Base-by-base conservation (phyloP, 2,329 filamentous ascomycete species). In the Diaporthe sp. region DNA sequence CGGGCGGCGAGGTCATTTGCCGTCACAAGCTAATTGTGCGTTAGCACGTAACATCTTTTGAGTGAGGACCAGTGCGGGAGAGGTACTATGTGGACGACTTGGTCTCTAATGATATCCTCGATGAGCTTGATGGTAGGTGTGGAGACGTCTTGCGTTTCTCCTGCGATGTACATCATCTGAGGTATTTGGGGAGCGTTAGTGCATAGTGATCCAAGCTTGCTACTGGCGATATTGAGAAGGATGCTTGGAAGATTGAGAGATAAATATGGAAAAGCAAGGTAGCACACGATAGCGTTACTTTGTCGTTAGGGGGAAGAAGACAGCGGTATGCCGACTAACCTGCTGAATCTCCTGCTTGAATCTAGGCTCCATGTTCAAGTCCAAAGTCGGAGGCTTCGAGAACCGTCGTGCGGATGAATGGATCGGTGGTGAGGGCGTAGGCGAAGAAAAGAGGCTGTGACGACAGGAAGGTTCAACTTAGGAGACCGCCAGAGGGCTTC, bases 131-230 rank as follows among this genome's bases (percentile, higher is more conserved):
- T 98, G 0, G 96, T 98, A 81, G 98, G 97, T 25, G 93, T 87
- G 0, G 95, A 93, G 2, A 96, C 94, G 80, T 99, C 97, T 71
- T 94, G 95, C 2, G 96, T 97, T 84, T 99, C 97, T 76, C 97
- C 97, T 80, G 94, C 97, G 80, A 99, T 97, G 83, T 98, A 99
- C 97, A 99, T 99, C 97, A 99, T 99, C 94, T 98, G 96, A 85
- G 98, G 97, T 86, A 86, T 98, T 98, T 5, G 17, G 19, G 30
- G 32, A 35, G 5, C 4, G 10, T 58, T 22, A 56, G 30, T 35
- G 4, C 53, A 35, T 7, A 58, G 32, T 5, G 37, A 42, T 42
- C 7, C 7, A 9, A 9, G 7, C 7, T 27, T 17, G 12, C 4
- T 58, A 3, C 9, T 4, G 4, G 5, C 1, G 9, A 37, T 6